Evolutionary conservation across 352 stramenopile species (phyloP).

Genomic region (Bremia lactucae): DNA sequence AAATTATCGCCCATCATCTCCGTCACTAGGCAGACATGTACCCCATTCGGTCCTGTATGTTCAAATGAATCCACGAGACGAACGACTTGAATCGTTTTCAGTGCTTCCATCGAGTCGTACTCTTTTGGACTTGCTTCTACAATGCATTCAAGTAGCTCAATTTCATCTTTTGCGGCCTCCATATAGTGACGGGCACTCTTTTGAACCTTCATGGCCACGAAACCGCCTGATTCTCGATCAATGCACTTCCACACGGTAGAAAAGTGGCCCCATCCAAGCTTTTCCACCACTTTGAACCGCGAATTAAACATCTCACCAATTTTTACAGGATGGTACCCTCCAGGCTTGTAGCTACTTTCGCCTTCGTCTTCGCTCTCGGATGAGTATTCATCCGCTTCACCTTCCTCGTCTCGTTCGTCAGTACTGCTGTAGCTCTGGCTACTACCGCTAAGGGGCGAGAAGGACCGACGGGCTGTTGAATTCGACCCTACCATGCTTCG

Average conservation of each 20-base stretch:
- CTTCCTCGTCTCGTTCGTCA: constrained; percentile 19
- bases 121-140: constrained; percentile 39
- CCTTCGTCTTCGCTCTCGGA: constrained; percentile 88
- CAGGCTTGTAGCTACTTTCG: constrained; percentile 90
- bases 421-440: constrained; percentile 12
- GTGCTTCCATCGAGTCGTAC: constrained; percentile 8
- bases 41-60: constrained; percentile 92
- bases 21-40: constrained; percentile 98
- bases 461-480: constrained; percentile 20
- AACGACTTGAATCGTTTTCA: constrained; percentile 42
- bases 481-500: constrained; percentile 17
- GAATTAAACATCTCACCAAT: constrained; percentile 87
- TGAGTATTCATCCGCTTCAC: constrained; percentile 84
- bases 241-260: constrained; percentile 98
- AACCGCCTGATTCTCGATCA: constrained; percentile 67
- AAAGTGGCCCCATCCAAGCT: constrained; percentile 99
- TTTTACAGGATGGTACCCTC: constrained; percentile 95
- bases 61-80: constrained; percentile 92
- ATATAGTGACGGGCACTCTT: constrained; percentile 97
- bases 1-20: constrained; percentile 98
- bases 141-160: constrained; percentile 92
- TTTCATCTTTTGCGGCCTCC: constrained; percentile 97
- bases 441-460: constrained; percentile 21
- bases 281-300: constrained; percentile 95
- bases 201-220: constrained; percentile 96